Base-by-base conservation (phyloP, 2,329 filamentous ascomycete genomes). In the Gnomoniopsis smithogilvyi region DNA sequence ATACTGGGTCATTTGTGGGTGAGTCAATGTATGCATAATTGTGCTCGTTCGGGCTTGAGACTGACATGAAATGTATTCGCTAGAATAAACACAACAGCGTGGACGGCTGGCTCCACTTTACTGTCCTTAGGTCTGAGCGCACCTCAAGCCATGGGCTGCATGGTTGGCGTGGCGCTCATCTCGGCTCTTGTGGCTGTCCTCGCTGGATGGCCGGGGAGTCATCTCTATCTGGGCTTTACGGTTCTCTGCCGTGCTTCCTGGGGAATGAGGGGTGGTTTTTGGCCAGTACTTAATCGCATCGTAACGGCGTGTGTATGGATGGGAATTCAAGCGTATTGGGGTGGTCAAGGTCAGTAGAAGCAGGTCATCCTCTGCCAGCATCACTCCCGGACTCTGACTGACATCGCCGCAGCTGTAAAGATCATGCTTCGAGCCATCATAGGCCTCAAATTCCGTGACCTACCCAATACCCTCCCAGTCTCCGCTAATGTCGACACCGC, bases 181-280 rank as follows among this genome's bases (percentile, higher is more conserved):
- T 68, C 67, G 10, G 68, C 68, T 0, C 59, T 71, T 26, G 66
- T 72, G 45, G 70, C 70, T 4, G 68, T 73, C 24, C 58, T 71
- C 2, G 70, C 70, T 6, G 70, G 70, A 11, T 72, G 71, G 70
- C 67, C 71, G 15, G 71, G 70, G 4, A 67, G 65, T 15, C 69
- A 72, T 59, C 65, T 70, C 22, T 66, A 72, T 56, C 58, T 72
- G 8, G 71, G 71, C 1, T 72, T 72, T 59, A 72, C 70, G 1
- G 69, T 73, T 17, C 64, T 72, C 57, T 67, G 34, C 63, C 68
- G 59, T 6, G 59, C 59, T 3, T 61, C 59, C 3, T 61, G 59
- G 69, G 65, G 68, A 36, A 70, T 71, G 69, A 63, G 69, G 8
- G 69, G 69, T 30, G 69, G 67, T 0, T 70, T 70, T 55, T 70